Evolutionary conservation across 768 basidiomycete species (phyloP).

Genomic region (Gymnopilus dilepis): DNA sequence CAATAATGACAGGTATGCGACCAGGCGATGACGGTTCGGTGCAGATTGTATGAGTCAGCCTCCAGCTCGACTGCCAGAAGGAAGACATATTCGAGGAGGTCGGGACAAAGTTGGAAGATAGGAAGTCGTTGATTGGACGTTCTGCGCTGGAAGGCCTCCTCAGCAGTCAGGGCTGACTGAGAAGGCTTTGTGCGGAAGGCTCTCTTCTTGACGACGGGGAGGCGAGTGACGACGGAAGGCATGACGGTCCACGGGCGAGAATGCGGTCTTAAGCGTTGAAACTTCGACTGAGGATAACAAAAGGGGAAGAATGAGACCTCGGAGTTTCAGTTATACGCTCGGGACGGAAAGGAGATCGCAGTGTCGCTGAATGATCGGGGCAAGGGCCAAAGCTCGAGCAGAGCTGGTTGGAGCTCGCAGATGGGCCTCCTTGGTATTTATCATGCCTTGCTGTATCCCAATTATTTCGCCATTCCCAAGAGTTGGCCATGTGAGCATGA

Average conservation of each 20-base stretch:
- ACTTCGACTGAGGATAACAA: background rate
- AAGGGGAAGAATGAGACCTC: background rate
- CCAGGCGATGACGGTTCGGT: constrained; percentile 18
- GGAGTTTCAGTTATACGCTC: background rate
- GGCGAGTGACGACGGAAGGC: background rate
- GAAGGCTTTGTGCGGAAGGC: background rate
- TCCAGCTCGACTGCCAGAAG: constrained; percentile 20
- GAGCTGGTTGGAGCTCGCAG: no score
- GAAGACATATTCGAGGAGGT: constrained; percentile 31
- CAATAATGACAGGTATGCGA: constrained; percentile 28
- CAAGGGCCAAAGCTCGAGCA: background rate
- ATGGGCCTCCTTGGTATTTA: no score
- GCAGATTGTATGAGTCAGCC: background rate
- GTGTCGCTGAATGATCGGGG: background rate
- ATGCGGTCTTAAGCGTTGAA: background rate
- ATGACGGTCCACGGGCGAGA: background rate
- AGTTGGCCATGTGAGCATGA: background rate
- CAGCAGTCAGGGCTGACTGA: background rate
- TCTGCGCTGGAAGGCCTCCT: constrained; percentile 3
- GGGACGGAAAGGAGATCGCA: background rate
- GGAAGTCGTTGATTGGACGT: constrained; percentile 20
- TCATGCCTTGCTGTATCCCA: no score
- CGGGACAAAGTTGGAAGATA: constrained; percentile 19
- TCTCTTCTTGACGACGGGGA: background rate
- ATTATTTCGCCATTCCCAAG: background rate